Percentiles rank a stretch among this genome's conserved stretches.
Evolutionary conservation across 2,329 filamentous ascomycete genomes (phyloP).

Genomic region (Penicillium sp.): DNA sequence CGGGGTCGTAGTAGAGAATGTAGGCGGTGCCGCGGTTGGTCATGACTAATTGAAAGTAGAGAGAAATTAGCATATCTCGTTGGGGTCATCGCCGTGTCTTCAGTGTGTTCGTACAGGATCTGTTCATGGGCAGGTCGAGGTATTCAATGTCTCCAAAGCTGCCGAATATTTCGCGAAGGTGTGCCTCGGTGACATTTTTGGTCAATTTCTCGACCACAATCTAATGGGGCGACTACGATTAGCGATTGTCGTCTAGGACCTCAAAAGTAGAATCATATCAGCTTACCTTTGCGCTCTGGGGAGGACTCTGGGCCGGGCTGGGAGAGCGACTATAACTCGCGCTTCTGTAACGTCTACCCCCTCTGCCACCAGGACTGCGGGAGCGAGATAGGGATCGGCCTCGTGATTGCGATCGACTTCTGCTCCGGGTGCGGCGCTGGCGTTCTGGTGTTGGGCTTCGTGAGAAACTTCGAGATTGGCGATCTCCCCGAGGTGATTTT

Average conservation of each 20-base stretch:
- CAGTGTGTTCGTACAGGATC: slow-evolving; percentile 63
- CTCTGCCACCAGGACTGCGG: slow-evolving; percentile 45
- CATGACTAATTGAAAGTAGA: slow-evolving; percentile 60
- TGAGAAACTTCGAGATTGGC: slow-evolving; percentile 31
- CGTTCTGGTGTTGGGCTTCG: slow-evolving; percentile 30
- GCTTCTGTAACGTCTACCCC: slow-evolving; percentile 42
- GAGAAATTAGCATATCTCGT: background rate
- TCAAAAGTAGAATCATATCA: background rate
- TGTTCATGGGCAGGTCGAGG: slow-evolving; percentile 86
- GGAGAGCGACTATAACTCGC: slow-evolving; percentile 32
- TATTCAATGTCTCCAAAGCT: slow-evolving; percentile 83
- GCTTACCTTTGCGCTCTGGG: slow-evolving; percentile 42
- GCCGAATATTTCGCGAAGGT: slow-evolving; percentile 90
- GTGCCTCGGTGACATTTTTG: slow-evolving; percentile 87
- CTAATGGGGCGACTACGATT: slow-evolving; percentile 46
- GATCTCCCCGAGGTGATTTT: slow-evolving; percentile 36
- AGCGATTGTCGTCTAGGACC: background rate
- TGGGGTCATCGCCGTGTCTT: too few relatives aligned
- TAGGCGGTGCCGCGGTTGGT: slow-evolving; percentile 93
- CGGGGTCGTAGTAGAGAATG: slow-evolving; percentile 75
- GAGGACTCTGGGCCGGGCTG: slow-evolving; percentile 25
- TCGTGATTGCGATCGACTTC: slow-evolving; percentile 31
- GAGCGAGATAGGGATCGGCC: slow-evolving; percentile 36
- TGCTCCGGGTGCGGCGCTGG: slow-evolving; percentile 29
- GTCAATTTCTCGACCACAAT: slow-evolving; percentile 96